Evolutionary conservation across 371 early-diverging fungal species (phyloP), one percentile per base, ranked within the genome.

Genomic region (Homolaphlyctis polyrhiza): DNA sequence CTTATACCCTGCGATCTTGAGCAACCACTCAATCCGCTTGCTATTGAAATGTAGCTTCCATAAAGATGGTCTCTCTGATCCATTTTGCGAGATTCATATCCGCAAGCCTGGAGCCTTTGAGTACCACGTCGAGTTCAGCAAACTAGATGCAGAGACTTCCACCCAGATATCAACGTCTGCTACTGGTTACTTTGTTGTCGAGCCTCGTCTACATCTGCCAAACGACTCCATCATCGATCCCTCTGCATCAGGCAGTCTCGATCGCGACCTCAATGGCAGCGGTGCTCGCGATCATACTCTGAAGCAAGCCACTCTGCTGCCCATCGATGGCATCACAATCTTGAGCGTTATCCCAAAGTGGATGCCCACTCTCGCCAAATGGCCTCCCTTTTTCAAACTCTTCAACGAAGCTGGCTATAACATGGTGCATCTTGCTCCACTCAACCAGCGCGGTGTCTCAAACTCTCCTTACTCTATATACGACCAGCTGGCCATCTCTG

Each of bases 401-500:
- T 85, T 90, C 57, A 63, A 88, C 47, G 74, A 87, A 21, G 73
- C 86, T 21, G 92, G 93, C 25, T 98, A 95, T 81, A 98, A 98
- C 71, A 93, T 95, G 94, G 84, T 97, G 32, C 98, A 98, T 69
- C 95, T 94, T 78, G 93, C 94, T 0, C 98, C 98, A 1, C 66
- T 95, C 68, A 93, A 93, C 71, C 80, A 87, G 66, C 84, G 97
- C 25, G 97, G 98, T 25, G 71, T 66, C 18, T 95, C 95, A 0
- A 89, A 95, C 72, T 96, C 96, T 16, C 98, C 98, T 13, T 98
- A 95, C 80, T 91, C 94, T 57, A 92, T 98, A 55, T 87, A 79
- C 66, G 92, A 96, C 74, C 97, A 96, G 75, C 84, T 95, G 30
- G 76, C 87, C 23, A 78, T 95, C 35, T 87, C 91, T 11, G 87